Evolutionary conservation across 176 grass and related monocot species (phyloP).

Genomic region (Hyparrhenia diplandra): DNA sequence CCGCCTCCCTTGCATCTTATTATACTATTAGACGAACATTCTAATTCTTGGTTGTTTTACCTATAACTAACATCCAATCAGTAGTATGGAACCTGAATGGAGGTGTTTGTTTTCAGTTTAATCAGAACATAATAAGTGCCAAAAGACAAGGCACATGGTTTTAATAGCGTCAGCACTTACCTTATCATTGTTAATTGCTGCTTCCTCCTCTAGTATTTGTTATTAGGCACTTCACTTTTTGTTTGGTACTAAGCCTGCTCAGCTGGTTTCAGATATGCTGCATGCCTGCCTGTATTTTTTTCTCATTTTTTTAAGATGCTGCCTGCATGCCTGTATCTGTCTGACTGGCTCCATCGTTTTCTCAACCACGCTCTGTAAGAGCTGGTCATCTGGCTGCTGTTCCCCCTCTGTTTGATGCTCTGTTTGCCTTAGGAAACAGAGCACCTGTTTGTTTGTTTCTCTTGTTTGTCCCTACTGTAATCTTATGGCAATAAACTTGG

Average conservation of each 20-base stretch:
- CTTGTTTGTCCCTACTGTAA: not conserved
- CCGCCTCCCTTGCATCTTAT: not conserved
- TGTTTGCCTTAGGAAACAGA: slow-evolving; percentile 7
- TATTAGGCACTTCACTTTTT: not conserved
- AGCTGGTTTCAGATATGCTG: not conserved
- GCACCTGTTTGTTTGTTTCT: not conserved
- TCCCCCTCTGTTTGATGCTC: not conserved
- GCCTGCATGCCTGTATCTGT: not conserved
- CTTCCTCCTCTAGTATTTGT: not conserved
- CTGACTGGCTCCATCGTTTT: too few species aligned
- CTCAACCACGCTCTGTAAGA: not conserved
- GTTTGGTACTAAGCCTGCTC: not conserved
- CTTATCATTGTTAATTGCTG: not conserved
- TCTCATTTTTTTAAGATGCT: not conserved
- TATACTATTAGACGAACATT: not conserved
- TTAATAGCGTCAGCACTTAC: not conserved
- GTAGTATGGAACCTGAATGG: not conserved
- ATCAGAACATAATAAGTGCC: not conserved
- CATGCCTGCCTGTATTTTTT: not conserved
- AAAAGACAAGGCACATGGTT: not conserved
- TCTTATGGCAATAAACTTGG: not conserved
- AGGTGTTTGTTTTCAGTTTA: not conserved
- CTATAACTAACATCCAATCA: not conserved
- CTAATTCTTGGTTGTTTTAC: not conserved
- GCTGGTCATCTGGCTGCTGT: not conserved